Evolutionary conservation across 306 rosid genomes (phyloP).

Genomic region (Astragalus membranaceus): DNA sequence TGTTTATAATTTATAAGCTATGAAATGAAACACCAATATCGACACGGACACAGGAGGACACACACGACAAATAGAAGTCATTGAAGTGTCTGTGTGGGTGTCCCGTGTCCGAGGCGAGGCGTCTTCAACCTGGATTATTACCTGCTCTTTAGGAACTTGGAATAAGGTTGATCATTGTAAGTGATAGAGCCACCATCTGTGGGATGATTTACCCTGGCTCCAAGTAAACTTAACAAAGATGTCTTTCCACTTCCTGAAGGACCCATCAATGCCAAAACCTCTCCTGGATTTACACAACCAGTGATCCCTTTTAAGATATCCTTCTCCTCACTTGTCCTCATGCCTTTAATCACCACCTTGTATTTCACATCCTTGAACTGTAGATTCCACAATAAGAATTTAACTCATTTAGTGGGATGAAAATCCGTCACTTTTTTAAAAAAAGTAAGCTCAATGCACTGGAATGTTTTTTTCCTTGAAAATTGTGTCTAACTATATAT

Average conservation of each 20-base stretch:
- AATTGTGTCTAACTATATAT: constrained; percentile 24
- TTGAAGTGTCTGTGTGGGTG: no score
- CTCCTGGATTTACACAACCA: constrained; percentile 82
- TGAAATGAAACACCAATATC: no score
- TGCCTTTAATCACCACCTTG: constrained; percentile 66
- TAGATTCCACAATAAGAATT: constrained; percentile 17
- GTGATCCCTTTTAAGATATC: constrained; percentile 74
- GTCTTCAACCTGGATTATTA: constrained; percentile 1
- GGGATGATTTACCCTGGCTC: constrained; percentile 51
- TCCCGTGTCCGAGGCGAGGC: no score
- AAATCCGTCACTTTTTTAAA: not conserved
- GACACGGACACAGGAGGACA: no score
- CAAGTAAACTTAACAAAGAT: constrained; percentile 68
- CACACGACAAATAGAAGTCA: no score
- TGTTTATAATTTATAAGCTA: no score
- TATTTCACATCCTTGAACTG: constrained; percentile 88
- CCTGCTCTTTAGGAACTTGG: constrained; percentile 81
- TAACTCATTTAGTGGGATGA: not conserved
- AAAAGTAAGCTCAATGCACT: constrained; percentile 6
- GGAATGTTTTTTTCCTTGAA: not conserved
- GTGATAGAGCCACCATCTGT: constrained; percentile 58
- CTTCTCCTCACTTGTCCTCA: constrained; percentile 58
- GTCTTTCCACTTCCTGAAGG: constrained; percentile 99
- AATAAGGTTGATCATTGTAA: constrained; percentile 75
- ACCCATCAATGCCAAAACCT: constrained; percentile 95